A percentile compares a stretch with the other conserved stretches of the same genome.
These are phyloP conservation scores for Rhizopogon vinicolor DNA, from an alignment of 768 basidiomycete genomes.

Conservation along the genomic window DNA sequence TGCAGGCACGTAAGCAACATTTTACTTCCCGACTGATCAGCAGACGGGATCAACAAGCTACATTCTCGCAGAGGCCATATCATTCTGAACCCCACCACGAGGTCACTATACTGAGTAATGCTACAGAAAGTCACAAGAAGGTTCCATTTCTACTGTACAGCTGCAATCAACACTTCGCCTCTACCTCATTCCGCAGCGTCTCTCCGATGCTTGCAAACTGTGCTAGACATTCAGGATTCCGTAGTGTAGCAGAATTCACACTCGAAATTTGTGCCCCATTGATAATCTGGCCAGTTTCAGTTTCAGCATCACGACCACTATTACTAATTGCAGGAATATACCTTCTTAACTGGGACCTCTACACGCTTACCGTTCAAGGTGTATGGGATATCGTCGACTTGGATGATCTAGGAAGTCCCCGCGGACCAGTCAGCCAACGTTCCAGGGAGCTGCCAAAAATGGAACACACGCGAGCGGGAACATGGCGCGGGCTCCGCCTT, in stretches of 20 bases:
- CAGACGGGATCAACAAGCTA: too few relatives aligned
- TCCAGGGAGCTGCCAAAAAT: slow-evolving; percentile 7
- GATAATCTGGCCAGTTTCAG: slow-evolving; percentile 49
- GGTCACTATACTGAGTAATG: background rate
- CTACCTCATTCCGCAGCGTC: slow-evolving; percentile 42
- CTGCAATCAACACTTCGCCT: slow-evolving; percentile 4
- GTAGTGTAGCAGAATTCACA: slow-evolving; percentile 68
- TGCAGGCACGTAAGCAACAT: too few relatives aligned
- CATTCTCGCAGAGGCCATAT: background rate
- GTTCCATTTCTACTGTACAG: background rate
- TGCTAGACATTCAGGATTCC: slow-evolving; percentile 67
- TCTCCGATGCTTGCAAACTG: slow-evolving; percentile 57
- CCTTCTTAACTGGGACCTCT: slow-evolving; percentile 77
- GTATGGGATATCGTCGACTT: slow-evolving; percentile 68
- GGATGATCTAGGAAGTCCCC: slow-evolving; percentile 49
- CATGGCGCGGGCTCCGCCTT: slow-evolving; percentile 68
- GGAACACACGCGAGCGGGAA: slow-evolving; percentile 59
- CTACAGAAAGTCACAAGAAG: background rate
- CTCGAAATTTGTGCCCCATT: slow-evolving; percentile 67
- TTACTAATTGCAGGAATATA: slow-evolving; percentile 6
- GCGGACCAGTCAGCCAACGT: slow-evolving; percentile 13
- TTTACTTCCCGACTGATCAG: too few relatives aligned
- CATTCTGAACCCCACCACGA: background rate
- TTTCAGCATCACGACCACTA: slow-evolving; percentile 6
- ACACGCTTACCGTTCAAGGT: slow-evolving; percentile 81